A percentile compares a stretch with the other conserved stretches of the same genome.
phyloP scores from a whole-genome alignment of 2,329 filamentous ascomycete species.

The Magnaporthiopsis poae region DNA sequence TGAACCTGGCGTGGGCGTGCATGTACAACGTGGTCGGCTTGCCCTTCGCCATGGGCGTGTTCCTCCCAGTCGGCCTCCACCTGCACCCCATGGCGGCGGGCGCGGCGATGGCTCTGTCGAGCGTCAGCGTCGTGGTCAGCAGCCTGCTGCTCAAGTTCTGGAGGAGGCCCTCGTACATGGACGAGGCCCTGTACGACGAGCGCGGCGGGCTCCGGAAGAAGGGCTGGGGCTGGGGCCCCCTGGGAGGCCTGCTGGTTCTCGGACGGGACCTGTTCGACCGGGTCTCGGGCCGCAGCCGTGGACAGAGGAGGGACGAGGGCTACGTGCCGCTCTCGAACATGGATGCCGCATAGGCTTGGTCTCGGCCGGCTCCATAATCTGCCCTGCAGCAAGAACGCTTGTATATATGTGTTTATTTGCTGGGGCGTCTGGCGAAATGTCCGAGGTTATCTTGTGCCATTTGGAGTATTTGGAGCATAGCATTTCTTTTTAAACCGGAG shows the following conservation, averaged over 20 bases:
- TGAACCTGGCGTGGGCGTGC: slow-evolving; percentile 88
- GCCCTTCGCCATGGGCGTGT: slow-evolving; percentile 93
- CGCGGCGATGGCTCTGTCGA: slow-evolving; percentile 84
- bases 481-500: neutral
- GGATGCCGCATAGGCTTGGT: slow-evolving; percentile 24
- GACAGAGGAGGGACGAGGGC: slow-evolving; percentile 37
- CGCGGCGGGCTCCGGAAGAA: slow-evolving; percentile 36
- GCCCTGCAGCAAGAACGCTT: neutral
- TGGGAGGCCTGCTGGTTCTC: slow-evolving; percentile 30
- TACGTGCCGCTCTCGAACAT: slow-evolving; percentile 51
- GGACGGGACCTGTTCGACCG: slow-evolving; percentile 29
- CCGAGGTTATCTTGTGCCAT: neutral
- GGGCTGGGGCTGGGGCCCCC: slow-evolving; percentile 32
- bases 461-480: neutral
- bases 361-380: too few relatives aligned
- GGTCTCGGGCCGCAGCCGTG: slow-evolving; percentile 23
- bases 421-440: neutral
- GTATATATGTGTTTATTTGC: neutral
- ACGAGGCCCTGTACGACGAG: slow-evolving; percentile 54
- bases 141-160: slow-evolving; percentile 79
- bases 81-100: slow-evolving; percentile 91
- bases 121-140: slow-evolving; percentile 79
- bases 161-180: slow-evolving; percentile 79
- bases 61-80: slow-evolving; percentile 78
- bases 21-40: slow-evolving; percentile 85